Conservation (phyloP, 768 basidiomycete species). For the Inosperma sp. region DNA sequence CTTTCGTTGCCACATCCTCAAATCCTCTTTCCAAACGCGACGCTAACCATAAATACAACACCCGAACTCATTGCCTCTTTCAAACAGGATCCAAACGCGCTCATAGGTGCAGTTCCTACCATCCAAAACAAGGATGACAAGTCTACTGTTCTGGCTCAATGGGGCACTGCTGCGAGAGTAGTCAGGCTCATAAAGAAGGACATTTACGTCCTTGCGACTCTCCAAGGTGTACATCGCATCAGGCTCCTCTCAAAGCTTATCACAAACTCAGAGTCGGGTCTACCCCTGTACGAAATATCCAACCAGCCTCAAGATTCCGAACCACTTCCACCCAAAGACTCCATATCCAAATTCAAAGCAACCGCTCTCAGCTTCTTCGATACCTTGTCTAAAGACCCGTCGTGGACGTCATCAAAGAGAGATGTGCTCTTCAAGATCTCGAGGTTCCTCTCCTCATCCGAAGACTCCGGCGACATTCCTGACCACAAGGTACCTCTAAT, state of each 20-base stretch:
- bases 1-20: too few species aligned
- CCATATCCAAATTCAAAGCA: slow-evolving; percentile 63
- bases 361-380: slow-evolving; percentile 65
- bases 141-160: slow-evolving; percentile 40
- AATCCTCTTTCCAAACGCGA: too few species aligned
- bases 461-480: too few species aligned
- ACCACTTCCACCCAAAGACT: slow-evolving; percentile 46
- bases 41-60: too few species aligned
- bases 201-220: too few species aligned
- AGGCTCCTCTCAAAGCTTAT: slow-evolving; percentile 23
- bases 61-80: too few species aligned
- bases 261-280: slow-evolving; percentile 25
- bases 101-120: too few species aligned
- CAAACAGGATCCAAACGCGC: too few species aligned
- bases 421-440: slow-evolving; percentile 68
- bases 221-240: too few species aligned
- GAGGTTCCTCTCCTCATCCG: neutral
- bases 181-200: slow-evolving; percentile 62
- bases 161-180: slow-evolving; percentile 69
- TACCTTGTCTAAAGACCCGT: slow-evolving; percentile 45
- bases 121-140: too few species aligned
- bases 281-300: slow-evolving; percentile 41
- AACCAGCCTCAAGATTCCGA: slow-evolving; percentile 38
- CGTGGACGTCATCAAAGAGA: slow-evolving; percentile 67
- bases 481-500: slow-evolving; percentile 64